Evolutionary conservation across 2,329 filamentous ascomycete genomes (phyloP).

Genomic region (Calonectria crousiana): DNA sequence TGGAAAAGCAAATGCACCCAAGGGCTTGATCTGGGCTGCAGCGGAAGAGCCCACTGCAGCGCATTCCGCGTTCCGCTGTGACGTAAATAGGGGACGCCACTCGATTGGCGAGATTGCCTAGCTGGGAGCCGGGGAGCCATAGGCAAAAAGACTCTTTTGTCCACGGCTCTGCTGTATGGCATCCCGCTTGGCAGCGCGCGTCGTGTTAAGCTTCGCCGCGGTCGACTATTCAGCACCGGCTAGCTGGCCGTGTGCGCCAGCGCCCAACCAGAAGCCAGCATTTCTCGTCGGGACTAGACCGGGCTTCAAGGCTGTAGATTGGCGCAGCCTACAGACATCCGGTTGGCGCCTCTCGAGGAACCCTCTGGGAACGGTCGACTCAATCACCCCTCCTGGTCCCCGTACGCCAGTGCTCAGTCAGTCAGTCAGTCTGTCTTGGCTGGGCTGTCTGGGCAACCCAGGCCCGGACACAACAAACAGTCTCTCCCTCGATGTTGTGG

Average conservation of each 20-base stretch:
- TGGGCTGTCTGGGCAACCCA: background rate
- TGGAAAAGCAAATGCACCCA: slow-evolving; percentile 8
- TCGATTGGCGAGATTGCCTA: slow-evolving; percentile 17
- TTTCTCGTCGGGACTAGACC: background rate
- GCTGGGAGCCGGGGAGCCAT: background rate
- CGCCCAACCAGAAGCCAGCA: background rate
- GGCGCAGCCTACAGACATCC: background rate
- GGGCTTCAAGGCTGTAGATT: background rate
- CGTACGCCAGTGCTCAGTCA: background rate
- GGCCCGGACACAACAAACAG: background rate
- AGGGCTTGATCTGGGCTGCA: background rate
- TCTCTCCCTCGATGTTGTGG: background rate
- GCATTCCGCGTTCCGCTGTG: slow-evolving; percentile 13
- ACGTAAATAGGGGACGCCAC: slow-evolving; percentile 2
- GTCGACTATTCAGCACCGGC: background rate
- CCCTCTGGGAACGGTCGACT: background rate
- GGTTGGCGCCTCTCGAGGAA: background rate
- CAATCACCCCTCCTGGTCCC: background rate
- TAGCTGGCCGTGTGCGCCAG: background rate
- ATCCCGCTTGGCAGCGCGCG: background rate
- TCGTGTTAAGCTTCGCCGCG: background rate
- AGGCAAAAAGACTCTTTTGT: background rate
- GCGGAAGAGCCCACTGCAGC: slow-evolving; percentile 9
- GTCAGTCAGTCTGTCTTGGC: background rate
- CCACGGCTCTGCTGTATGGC: background rate